phyloP scores from a whole-genome alignment of 1,284 basidiomycete genomes.

The Sanguinoderma infundibulare region DNA sequence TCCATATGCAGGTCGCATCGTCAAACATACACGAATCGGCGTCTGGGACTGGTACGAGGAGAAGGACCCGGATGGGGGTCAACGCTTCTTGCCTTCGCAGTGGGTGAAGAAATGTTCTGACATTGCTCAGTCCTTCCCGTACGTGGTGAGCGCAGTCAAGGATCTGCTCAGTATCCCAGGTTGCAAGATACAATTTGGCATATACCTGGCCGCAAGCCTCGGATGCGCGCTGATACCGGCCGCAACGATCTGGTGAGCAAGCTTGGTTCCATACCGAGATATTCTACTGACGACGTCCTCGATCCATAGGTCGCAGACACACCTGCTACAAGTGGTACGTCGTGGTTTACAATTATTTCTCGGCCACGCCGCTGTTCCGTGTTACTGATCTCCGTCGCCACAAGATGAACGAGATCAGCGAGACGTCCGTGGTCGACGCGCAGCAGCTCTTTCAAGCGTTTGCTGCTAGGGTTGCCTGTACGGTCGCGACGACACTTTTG shows the following conservation, averaged over 20 bases:
- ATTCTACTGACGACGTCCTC: neutral
- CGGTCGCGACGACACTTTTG: slow-evolving; percentile 51
- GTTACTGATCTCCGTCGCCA: neutral
- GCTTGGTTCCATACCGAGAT: slow-evolving; percentile 17
- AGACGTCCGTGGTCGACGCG: slow-evolving; percentile 63
- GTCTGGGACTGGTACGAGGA: slow-evolving; percentile 80
- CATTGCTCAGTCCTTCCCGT: slow-evolving; percentile 39
- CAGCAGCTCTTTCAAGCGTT: slow-evolving; percentile 58
- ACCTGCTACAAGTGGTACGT: neutral
- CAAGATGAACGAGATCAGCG: slow-evolving; percentile 62
- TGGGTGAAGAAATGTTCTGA: slow-evolving; percentile 23
- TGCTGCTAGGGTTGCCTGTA: slow-evolving; percentile 54
- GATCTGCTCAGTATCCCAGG: slow-evolving; percentile 59
- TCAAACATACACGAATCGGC: slow-evolving; percentile 64
- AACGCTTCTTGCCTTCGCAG: slow-evolving; percentile 43
- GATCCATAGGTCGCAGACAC: neutral
- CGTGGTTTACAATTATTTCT: neutral
- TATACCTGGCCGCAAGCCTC: slow-evolving; percentile 54
- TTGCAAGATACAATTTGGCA: slow-evolving; percentile 51
- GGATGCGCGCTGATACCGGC: slow-evolving; percentile 63
- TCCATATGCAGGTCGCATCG: slow-evolving; percentile 23
- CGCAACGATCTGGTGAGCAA: slow-evolving; percentile 55
- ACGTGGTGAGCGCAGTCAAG: slow-evolving; percentile 65
- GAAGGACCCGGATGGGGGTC: slow-evolving; percentile 40
- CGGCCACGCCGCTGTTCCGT: neutral